phyloP scores from a whole-genome alignment of 306 rosid species.

The Fragaria ananassa region DNA sequence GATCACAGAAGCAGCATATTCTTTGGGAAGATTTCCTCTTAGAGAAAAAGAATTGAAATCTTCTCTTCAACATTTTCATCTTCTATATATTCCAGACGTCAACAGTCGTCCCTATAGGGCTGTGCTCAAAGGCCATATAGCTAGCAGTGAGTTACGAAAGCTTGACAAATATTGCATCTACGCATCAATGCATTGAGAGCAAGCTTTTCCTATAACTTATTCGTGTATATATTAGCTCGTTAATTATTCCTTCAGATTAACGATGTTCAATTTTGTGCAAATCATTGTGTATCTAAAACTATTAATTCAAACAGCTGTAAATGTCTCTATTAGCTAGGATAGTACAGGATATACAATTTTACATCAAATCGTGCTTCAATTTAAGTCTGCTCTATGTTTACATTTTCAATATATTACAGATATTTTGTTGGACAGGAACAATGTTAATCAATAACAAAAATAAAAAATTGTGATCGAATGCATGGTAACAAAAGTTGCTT shows the following conservation, averaged over 20 bases:
- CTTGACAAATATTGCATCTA: not conserved
- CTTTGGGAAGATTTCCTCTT: not conserved
- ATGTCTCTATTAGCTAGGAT: not conserved
- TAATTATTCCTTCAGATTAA: not conserved
- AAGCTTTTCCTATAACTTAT: too few species aligned
- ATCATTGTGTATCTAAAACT: not conserved
- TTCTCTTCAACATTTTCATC: not conserved
- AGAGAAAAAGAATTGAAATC: not conserved
- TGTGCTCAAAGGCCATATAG: too few species aligned
- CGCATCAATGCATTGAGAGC: too few species aligned
- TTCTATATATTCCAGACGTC: not conserved
- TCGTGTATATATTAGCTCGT: not conserved
- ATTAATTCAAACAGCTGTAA: not conserved
- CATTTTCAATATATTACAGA: not conserved
- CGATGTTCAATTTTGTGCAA: not conserved
- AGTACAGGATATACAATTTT: not conserved
- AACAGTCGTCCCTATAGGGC: not conserved
- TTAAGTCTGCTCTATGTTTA: not conserved
- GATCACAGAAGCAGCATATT: not conserved
- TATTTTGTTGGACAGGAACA: not conserved
- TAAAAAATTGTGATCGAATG: constrained; percentile 7
- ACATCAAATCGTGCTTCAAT: not conserved
- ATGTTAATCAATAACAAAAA: not conserved
- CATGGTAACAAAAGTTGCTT: constrained; percentile 3
- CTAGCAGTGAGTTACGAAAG: not conserved